Conservation (phyloP, 306 rosid species). For the Quercus engelmannii region DNA sequence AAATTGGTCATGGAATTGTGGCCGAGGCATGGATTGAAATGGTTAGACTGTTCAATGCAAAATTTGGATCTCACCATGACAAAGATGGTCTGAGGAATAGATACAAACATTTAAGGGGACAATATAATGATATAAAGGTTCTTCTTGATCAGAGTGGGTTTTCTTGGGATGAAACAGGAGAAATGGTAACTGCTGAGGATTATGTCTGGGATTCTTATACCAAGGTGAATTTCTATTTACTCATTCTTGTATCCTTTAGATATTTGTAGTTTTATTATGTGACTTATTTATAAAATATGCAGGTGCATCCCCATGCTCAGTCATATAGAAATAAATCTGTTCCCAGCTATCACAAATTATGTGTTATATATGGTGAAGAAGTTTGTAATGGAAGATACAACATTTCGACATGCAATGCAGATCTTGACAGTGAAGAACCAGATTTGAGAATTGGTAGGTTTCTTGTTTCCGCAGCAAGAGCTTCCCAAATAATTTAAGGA, state of each 20-base stretch:
- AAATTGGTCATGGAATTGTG: constrained; percentile 11
- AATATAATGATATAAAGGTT: constrained; percentile 11
- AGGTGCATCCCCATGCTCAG: constrained; percentile 18
- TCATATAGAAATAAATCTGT: constrained; percentile 1
- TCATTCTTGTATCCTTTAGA: not conserved
- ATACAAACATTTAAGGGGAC: constrained; percentile 11
- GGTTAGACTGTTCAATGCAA: constrained; percentile 7
- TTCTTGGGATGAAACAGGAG: constrained; percentile 10
- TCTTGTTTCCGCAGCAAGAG: not conserved
- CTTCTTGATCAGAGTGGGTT: constrained; percentile 11
- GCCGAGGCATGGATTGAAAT: constrained; percentile 17
- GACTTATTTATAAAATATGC: constrained; percentile 2
- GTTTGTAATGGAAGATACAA: constrained; percentile 13
- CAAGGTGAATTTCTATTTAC: constrained; percentile 1
- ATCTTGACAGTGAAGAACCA: constrained; percentile 23
- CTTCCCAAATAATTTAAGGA: no score
- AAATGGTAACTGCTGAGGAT: constrained; percentile 14
- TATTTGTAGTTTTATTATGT: not conserved
- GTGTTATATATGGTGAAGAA: constrained; percentile 12
- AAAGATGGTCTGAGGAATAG: constrained; percentile 16
- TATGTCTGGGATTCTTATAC: constrained; percentile 1
- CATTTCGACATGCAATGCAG: constrained; percentile 18
- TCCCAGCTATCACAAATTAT: constrained; percentile 22
- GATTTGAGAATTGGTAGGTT: constrained; percentile 28
- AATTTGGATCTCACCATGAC: constrained; percentile 14